Percentiles rank a stretch among this genome's conserved stretches.
phyloP scores from a whole-genome alignment of 805 yeast genomes.

The Yarrowia hollandica region DNA sequence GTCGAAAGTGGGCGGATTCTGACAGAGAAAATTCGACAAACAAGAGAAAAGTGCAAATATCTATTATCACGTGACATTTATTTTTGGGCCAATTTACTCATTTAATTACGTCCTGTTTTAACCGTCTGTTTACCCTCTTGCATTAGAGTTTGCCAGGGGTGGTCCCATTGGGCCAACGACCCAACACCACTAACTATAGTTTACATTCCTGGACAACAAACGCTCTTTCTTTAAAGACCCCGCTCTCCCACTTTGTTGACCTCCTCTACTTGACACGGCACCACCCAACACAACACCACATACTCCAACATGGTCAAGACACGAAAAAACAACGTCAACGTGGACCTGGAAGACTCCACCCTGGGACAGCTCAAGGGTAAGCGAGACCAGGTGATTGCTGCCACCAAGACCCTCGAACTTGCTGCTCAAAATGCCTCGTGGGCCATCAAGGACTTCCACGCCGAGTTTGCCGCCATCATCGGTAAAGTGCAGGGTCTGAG shows the following conservation, averaged over 20 bases:
- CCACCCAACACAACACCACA: not conserved
- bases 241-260: not conserved
- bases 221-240: not conserved
- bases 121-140: not conserved
- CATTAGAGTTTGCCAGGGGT: not conserved
- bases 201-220: constrained; percentile 11
- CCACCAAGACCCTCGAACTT: constrained; percentile 3
- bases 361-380: constrained; percentile 25
- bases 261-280: not conserved
- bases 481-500: constrained; percentile 5
- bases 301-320: not conserved
- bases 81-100: not conserved
- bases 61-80: too few species aligned
- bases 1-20: too few species aligned
- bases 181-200: constrained; percentile 19
- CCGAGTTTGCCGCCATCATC: constrained; percentile 16
- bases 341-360: constrained; percentile 20
- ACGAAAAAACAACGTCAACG: not conserved
- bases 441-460: constrained; percentile 23
- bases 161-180: not conserved
- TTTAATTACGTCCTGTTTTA: not conserved
- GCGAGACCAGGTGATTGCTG: constrained; percentile 22
- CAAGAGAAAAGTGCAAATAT: too few species aligned
- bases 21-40: too few species aligned
- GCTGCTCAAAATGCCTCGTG: constrained; percentile 23